Conservation (phyloP, 345 rosid genomes). For the Salix viminalis region DNA sequence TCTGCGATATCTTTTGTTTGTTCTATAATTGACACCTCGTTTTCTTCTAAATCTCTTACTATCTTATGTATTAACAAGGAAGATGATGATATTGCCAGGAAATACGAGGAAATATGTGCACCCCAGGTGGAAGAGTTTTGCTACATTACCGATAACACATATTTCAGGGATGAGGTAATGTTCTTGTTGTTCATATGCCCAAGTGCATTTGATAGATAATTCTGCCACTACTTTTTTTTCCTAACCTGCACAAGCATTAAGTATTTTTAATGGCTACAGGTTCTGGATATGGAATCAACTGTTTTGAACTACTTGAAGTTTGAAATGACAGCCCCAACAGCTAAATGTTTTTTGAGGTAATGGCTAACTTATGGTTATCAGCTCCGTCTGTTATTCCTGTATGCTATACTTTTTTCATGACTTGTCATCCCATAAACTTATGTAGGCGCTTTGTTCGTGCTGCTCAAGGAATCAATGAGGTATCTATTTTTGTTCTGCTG, state of each 20-base stretch:
- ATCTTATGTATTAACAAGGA: conserved; percentile 7
- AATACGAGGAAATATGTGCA: conserved; percentile 88
- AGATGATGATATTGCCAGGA: conserved; percentile 38
- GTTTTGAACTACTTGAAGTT: conserved; percentile 84
- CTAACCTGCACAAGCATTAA: background rate
- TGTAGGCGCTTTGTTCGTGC: conserved; percentile 83
- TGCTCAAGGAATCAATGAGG: conserved; percentile 78
- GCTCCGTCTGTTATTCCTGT: background rate
- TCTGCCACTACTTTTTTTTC: background rate
- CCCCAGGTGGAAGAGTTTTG: conserved; percentile 94
- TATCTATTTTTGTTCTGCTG: conserved; percentile 21
- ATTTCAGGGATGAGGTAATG: conserved; percentile 74
- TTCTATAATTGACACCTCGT: background rate
- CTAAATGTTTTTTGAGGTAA: conserved; percentile 84
- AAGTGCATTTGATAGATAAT: background rate
- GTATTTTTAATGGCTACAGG: conserved; percentile 31
- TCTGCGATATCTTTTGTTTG: background rate
- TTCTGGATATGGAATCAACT: conserved; percentile 86
- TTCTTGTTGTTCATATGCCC: background rate
- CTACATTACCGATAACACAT: conserved; percentile 90
- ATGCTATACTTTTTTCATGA: conserved; percentile 2
- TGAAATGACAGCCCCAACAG: conserved; percentile 86
- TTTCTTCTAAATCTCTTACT: background rate
- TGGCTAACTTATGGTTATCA: background rate
- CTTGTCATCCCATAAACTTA: conserved; percentile 10